A percentile compares a stretch with the other conserved stretches of the same genome.
Evolutionary conservation across 352 stramenopile genomes (phyloP).

Genomic region (Phytophthora hibernalis): DNA sequence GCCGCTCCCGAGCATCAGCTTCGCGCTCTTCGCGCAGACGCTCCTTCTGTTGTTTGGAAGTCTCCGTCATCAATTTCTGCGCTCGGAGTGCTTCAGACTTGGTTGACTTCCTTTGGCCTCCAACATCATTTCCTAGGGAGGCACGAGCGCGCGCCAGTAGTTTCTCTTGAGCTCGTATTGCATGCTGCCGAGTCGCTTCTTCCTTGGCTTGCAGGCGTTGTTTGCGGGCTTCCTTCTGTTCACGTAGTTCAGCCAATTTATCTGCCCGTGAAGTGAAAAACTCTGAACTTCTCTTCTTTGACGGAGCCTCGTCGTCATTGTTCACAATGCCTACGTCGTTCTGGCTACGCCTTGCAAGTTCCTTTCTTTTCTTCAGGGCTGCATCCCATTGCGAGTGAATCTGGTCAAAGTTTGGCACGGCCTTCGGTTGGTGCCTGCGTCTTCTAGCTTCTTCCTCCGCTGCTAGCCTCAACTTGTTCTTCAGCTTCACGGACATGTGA

Average conservation of each 20-base stretch:
- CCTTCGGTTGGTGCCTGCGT: slow-evolving; percentile 45
- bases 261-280: slow-evolving; percentile 62
- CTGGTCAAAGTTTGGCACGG: slow-evolving; percentile 69
- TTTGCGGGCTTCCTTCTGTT: slow-evolving; percentile 57
- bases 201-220: slow-evolving; percentile 53
- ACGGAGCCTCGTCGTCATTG: slow-evolving; percentile 1
- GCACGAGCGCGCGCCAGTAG: slow-evolving; percentile 37
- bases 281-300: slow-evolving; percentile 21
- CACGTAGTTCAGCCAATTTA: slow-evolving; percentile 47
- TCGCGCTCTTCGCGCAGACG: slow-evolving; percentile 50
- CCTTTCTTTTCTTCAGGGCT: slow-evolving; percentile 45
- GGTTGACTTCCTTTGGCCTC: slow-evolving; percentile 34
- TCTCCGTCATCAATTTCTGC: slow-evolving; percentile 49
- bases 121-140: slow-evolving; percentile 21
- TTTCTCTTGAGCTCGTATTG: slow-evolving; percentile 42
- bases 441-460: slow-evolving; percentile 45
- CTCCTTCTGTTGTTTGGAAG: slow-evolving; percentile 47
- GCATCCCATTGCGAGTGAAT: slow-evolving; percentile 68
- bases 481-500: slow-evolving; percentile 57
- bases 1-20: slow-evolving; percentile 51
- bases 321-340: slow-evolving; percentile 12
- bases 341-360: slow-evolving; percentile 26
- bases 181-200: slow-evolving; percentile 31
- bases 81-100: slow-evolving; percentile 67
- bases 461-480: slow-evolving; percentile 52